phyloP scores from a whole-genome alignment of 2,329 filamentous ascomycete genomes.

The Pseudogymnoascus sp. region DNA sequence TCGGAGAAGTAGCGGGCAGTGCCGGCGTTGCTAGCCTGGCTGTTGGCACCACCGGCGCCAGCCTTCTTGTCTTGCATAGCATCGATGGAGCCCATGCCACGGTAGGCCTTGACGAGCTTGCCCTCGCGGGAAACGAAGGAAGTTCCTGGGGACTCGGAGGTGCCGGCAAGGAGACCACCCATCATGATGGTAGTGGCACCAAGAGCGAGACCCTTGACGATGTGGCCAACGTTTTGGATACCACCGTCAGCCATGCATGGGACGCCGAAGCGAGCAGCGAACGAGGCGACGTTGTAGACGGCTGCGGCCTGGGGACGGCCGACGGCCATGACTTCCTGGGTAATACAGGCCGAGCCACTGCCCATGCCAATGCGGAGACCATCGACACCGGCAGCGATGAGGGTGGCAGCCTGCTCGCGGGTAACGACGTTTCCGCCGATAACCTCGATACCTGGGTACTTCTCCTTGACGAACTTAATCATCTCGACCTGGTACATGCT shows the following conservation, averaged over 20 bases:
- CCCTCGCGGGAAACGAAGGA: constrained; percentile 95
- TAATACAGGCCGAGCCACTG: constrained; percentile 95
- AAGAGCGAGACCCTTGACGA: constrained; percentile 93
- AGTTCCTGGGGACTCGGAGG: constrained; percentile 92
- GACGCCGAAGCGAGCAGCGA: constrained; percentile 88
- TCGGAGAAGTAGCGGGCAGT: constrained; percentile 98
- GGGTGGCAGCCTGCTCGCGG: constrained; percentile 81
- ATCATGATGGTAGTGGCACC: constrained; percentile 98
- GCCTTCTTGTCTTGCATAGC: constrained; percentile 99
- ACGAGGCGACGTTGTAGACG: constrained; percentile 81
- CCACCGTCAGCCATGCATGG: constrained; percentile 97
- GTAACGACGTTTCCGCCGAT: constrained; percentile 99
- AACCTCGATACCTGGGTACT: constrained; percentile 79
- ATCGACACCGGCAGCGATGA: constrained; percentile 91
- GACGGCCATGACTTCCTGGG: constrained; percentile 98
- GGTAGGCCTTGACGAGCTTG: constrained; percentile 97
- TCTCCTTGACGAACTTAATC: constrained; percentile 91
- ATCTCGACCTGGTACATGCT: constrained; percentile 98
- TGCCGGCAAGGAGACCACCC: constrained; percentile 94
- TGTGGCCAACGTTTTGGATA: constrained; percentile 97
- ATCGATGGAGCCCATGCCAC: constrained; percentile 97
- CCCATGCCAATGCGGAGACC: constrained; percentile 98
- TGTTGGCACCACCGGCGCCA: constrained; percentile 61
- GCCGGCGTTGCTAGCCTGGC: constrained; percentile 79
- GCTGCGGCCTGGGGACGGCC: constrained; percentile 91